phyloP scores from a whole-genome alignment of 73 alveolate genomes.

The Paramecium caudatum region DNA sequence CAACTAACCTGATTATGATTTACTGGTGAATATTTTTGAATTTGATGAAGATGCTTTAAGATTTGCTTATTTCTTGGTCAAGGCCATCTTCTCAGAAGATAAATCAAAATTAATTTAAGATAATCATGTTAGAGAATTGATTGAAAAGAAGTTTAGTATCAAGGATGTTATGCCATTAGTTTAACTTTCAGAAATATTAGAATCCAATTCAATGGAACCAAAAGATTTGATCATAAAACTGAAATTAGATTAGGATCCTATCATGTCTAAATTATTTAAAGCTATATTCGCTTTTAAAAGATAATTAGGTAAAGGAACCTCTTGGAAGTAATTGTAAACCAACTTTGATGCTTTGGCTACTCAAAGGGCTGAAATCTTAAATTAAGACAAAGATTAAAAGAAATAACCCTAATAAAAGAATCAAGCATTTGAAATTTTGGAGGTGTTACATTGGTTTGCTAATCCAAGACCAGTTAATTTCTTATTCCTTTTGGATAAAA shows the following conservation, averaged over 20 bases:
- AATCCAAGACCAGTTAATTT: constrained; percentile 46
- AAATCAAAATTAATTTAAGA: neutral
- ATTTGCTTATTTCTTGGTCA: constrained; percentile 37
- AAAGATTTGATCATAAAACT: neutral
- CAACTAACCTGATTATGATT: constrained; percentile 26
- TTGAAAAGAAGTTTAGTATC: neutral
- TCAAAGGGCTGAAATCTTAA: neutral
- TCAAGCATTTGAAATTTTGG: neutral
- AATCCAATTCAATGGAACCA: constrained; percentile 14
- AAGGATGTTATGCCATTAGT: constrained; percentile 1
- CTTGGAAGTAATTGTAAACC: constrained; percentile 4
- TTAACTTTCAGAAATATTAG: constrained; percentile 29
- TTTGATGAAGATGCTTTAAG: constrained; percentile 26
- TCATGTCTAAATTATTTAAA: neutral
- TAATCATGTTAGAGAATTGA: neutral
- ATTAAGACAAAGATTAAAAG: constrained; percentile 31
- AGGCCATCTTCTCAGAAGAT: constrained; percentile 4
- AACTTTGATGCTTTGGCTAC: constrained; percentile 22
- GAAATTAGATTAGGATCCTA: neutral
- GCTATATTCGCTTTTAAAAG: constrained; percentile 19
- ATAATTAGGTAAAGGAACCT: neutral
- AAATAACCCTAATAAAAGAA: constrained; percentile 6
- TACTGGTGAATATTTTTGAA: constrained; percentile 2
- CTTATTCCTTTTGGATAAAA: neutral
- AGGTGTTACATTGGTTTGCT: neutral